Base-by-base conservation (phyloP, 441 rosid species). In the Erodium trifolium region DNA sequence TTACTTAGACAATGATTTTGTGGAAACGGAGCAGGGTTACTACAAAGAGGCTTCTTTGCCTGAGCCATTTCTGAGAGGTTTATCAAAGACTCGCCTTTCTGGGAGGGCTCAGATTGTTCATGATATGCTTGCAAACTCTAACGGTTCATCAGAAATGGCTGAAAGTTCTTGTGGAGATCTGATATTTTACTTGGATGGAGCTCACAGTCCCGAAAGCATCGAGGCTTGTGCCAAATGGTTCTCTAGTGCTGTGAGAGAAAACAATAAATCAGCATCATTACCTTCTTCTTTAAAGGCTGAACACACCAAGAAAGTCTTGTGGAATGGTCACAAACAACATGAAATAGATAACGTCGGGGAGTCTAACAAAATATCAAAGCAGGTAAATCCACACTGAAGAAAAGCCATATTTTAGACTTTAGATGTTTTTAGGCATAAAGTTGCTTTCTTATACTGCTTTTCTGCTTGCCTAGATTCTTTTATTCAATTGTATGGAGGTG, bases 201-300 rank as follows among this genome's bases (percentile, higher is more conserved):
- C 27, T 23, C 27, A 23, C 27, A 23, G 27, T 23, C 27, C 27
- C 27, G 27, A 23, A 23, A 78, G 98, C 85, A 86, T 92, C 90
- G 96, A 88, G 62, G 91, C 83, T 47, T 92, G 98, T 81, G 98
- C 96, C 68, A 79, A 77, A 80, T 92, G 98, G 98, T 92, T 90
- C 76, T 87, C 92, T 75, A 67, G 81, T 70, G 85, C 84, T 6
- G 80, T 85, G 67, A 79, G 74, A 78, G 85, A 66, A 72, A 71
- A 68, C 62, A 78, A 75, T 31, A 69, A 68, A 43, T 23, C 81
- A 39, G 49, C 72, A 68, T 70, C 73, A 17, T 65, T 76, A 37
- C 69, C 73, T 63, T 72, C 78, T 13, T 17, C 27, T 23, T 23
- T 3, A 11, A 65, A 65, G 65, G 70, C 63, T 76, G 67, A 37